These are phyloP conservation scores for Penicillium sp. DNA, from an alignment of 2,329 filamentous ascomycete species.

Conservation along the genomic window DNA sequence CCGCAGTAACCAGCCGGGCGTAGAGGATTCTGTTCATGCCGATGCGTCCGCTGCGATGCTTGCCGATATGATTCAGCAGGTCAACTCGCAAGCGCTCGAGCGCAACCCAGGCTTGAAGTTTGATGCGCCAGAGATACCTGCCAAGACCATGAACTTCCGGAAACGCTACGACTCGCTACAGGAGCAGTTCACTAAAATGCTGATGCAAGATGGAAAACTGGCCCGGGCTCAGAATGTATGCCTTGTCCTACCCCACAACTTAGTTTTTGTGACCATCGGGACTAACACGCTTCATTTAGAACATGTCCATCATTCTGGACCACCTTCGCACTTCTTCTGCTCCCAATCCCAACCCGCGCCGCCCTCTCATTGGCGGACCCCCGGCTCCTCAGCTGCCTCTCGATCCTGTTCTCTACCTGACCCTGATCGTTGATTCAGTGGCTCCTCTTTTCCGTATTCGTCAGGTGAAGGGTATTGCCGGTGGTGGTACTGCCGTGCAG, in stretches of 20 bases:
- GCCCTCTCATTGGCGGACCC: constrained; percentile 63
- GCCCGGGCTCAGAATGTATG: constrained; percentile 80
- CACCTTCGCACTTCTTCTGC: constrained; percentile 79
- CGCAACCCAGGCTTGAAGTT: constrained; percentile 69
- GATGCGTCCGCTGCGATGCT: constrained; percentile 35
- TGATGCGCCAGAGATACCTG: constrained; percentile 66
- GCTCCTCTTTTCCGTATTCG: constrained; percentile 82
- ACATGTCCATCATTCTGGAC: constrained; percentile 80
- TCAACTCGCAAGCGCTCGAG: constrained; percentile 33
- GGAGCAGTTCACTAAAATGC: constrained; percentile 79
- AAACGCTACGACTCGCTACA: constrained; percentile 83
- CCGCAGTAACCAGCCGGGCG: constrained; percentile 35
- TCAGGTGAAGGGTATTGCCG: constrained; percentile 71
- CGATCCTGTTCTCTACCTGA: constrained; percentile 85
- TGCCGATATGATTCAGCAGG: constrained; percentile 37
- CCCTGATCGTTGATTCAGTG: constrained; percentile 86
- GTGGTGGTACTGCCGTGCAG: constrained; percentile 80
- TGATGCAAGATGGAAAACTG: constrained; percentile 92
- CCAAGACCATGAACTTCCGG: constrained; percentile 64
- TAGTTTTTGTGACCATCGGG: not conserved
- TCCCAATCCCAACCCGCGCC: constrained; percentile 69
- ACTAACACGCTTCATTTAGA: constrained; percentile 49
- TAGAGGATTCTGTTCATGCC: constrained; percentile 22
- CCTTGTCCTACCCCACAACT: constrained; percentile 4
- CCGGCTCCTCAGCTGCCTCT: constrained; percentile 78